These are phyloP conservation scores for Xylaria scruposa DNA, from an alignment of 495 filamentous ascomycete genomes.

Conservation along the genomic window DNA sequence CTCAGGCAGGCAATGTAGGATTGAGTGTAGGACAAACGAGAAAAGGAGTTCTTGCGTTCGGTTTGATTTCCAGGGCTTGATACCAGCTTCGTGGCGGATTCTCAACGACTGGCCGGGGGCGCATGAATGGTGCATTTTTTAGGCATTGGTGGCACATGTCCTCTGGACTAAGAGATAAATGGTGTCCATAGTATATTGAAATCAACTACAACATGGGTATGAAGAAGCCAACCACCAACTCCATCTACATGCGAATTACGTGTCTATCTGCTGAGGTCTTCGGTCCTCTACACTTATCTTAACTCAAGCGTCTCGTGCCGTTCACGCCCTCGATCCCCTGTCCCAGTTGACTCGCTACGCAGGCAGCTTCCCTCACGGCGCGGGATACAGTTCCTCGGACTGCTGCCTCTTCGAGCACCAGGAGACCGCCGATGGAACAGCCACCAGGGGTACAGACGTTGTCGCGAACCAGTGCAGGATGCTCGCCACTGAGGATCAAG, in stretches of 20 bases:
- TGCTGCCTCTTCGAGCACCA: constrained; percentile 77
- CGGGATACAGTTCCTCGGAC: constrained; percentile 73
- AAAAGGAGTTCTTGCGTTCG: constrained; percentile 33
- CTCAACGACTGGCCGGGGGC: background rate
- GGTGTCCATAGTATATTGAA: constrained; percentile 12
- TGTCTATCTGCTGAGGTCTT: constrained; percentile 23
- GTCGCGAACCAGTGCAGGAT: constrained; percentile 76
- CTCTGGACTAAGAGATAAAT: background rate
- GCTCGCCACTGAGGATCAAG: constrained; percentile 73
- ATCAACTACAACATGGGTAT: constrained; percentile 17
- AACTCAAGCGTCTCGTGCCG: constrained; percentile 46
- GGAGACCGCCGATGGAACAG: constrained; percentile 77
- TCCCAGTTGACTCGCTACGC: constrained; percentile 76
- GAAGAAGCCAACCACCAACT: constrained; percentile 17
- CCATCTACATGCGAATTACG: constrained; percentile 20
- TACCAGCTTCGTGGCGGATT: background rate
- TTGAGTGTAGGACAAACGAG: constrained; percentile 10
- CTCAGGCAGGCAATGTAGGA: background rate
- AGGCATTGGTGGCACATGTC: background rate
- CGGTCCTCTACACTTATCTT: constrained; percentile 3
- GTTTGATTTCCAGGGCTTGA: constrained; percentile 14
- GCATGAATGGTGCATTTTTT: constrained; percentile 3
- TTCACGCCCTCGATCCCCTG: constrained; percentile 58
- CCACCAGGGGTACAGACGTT: constrained; percentile 83
- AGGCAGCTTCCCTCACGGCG: constrained; percentile 78